Percentiles rank a stretch among this genome's conserved stretches.
Conservation (phyloP, 2,329 filamentous ascomycete genomes). For the Leptographium procerum region DNA sequence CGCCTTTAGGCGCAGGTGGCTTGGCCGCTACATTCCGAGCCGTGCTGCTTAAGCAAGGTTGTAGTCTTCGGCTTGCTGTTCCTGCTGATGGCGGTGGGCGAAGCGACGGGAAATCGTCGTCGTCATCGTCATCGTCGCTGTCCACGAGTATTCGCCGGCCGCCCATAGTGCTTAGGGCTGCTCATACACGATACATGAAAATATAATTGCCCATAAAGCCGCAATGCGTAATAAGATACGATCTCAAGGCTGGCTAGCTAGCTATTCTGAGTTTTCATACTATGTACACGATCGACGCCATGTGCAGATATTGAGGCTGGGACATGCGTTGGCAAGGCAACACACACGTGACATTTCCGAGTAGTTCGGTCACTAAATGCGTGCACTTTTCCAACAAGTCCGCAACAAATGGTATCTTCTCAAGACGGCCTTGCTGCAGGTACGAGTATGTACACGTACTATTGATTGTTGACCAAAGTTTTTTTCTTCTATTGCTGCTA, state of each 20-base stretch:
- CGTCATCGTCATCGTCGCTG: constrained; percentile 10
- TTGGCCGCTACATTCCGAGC: background rate
- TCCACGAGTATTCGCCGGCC: constrained; percentile 7
- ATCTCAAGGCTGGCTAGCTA: background rate
- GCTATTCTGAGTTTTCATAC: no score
- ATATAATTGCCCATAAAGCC: background rate
- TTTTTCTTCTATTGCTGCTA: no score
- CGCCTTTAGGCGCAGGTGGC: background rate
- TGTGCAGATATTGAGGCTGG: background rate
- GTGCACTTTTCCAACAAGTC: no score
- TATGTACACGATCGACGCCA: background rate
- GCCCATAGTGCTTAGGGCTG: background rate
- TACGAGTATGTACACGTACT: no score
- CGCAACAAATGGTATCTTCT: no score
- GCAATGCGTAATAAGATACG: background rate
- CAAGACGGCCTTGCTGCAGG: no score
- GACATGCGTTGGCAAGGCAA: background rate
- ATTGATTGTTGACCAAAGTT: no score
- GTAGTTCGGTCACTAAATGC: no score
- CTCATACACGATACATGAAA: background rate
- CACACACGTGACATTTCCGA: background rate
- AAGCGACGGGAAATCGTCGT: background rate
- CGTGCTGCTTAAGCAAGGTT: background rate
- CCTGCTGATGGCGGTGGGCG: background rate
- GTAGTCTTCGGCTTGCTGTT: background rate